A percentile compares a stretch with the other conserved stretches of the same genome.
Evolutionary conservation across 164 flowering plant genomes (phyloP).

Genomic region (Chloranthus sessilifolius): DNA sequence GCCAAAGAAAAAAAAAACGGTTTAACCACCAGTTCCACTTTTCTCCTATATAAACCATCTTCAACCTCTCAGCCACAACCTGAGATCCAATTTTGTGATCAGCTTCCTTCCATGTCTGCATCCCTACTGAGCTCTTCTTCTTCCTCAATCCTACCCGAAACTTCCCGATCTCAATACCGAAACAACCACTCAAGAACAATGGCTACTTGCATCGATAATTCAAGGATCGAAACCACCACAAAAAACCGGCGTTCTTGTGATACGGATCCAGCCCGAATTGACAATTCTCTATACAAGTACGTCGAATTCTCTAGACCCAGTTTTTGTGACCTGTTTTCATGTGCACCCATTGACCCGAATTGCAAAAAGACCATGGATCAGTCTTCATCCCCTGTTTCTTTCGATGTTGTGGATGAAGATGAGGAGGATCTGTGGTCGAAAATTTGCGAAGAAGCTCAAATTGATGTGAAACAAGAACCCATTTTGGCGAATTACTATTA

Average conservation of each 20-base stretch:
- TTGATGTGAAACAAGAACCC: conserved; percentile 49
- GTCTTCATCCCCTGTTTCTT: background rate
- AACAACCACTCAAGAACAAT: conserved; percentile 2
- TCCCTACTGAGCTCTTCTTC: background rate
- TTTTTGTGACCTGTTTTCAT: conserved; percentile 1
- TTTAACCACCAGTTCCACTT: no score
- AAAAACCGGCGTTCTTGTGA: conserved; percentile 2
- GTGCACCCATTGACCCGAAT: background rate
- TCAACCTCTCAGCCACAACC: no score
- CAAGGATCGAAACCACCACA: conserved; percentile 1
- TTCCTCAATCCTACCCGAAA: background rate
- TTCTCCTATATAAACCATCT: no score
- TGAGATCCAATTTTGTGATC: no score
- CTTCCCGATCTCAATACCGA: background rate
- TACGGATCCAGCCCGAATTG: background rate
- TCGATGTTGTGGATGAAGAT: background rate
- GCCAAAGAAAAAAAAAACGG: no score
- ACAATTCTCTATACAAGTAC: conserved; percentile 5
- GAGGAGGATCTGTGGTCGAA: conserved; percentile 39
- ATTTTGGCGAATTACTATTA: conserved; percentile 39
- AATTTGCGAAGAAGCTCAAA: conserved; percentile 50
- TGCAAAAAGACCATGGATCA: background rate
- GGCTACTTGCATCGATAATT: conserved; percentile 21
- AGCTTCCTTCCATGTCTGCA: conserved; percentile 6
- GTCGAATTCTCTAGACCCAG: conserved; percentile 6